phyloP scores from a whole-genome alignment of 257 asterid species.

The Anisodus acutangulus region DNA sequence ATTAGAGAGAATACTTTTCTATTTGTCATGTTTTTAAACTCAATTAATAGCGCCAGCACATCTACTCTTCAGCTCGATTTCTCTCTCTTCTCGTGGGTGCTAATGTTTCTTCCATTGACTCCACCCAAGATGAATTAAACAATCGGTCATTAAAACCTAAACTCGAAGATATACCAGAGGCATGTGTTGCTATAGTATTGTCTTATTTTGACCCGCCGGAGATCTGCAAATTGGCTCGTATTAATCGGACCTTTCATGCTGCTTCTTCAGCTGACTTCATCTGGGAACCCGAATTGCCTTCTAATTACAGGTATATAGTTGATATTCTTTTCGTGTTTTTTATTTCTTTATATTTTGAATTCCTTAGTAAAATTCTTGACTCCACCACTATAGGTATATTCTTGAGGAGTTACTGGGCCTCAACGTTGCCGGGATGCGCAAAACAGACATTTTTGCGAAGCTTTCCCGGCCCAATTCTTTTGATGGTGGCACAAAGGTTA shows the following conservation, averaged over 20 bases:
- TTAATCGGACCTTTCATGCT: slow-evolving; percentile 65
- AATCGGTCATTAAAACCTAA: slow-evolving; percentile 38
- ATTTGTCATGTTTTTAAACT: neutral
- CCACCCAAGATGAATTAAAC: slow-evolving; percentile 30
- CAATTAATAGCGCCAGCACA: neutral
- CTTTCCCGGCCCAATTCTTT: slow-evolving; percentile 57
- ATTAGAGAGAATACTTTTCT: too few species aligned
- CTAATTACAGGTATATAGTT: slow-evolving; percentile 45
- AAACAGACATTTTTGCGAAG: slow-evolving; percentile 62
- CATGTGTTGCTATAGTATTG: slow-evolving; percentile 74
- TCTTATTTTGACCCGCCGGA: slow-evolving; percentile 75
- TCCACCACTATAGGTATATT: slow-evolving; percentile 35
- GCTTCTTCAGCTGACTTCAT: slow-evolving; percentile 90
- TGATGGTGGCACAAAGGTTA: slow-evolving; percentile 76
- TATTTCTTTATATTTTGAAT: too few species aligned
- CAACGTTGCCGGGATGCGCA: slow-evolving; percentile 42
- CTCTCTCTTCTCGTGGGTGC: slow-evolving; percentile 56
- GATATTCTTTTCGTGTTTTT: too few species aligned
- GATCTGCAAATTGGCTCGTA: slow-evolving; percentile 73
- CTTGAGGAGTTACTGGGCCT: slow-evolving; percentile 45
- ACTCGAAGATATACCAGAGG: slow-evolving; percentile 82
- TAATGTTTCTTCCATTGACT: slow-evolving; percentile 48
- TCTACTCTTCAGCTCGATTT: neutral
- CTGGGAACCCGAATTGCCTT: slow-evolving; percentile 76
- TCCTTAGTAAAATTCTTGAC: too few species aligned